Evolutionary conservation across 306 rosid genomes (phyloP).

Genomic region (Cicer chorassanicum): DNA sequence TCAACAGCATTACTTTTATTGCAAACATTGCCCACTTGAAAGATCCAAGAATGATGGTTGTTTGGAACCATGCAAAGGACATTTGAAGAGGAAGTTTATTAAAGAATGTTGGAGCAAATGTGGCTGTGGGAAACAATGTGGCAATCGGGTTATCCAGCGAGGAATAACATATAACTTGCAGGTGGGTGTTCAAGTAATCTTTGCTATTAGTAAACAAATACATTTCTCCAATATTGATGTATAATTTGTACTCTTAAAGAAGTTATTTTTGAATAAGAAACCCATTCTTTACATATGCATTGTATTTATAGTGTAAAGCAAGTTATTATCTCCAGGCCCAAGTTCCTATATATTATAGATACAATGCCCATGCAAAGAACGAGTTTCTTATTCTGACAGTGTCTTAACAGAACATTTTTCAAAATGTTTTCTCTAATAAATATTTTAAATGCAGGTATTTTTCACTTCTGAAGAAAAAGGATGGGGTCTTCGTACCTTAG

Average conservation of each 20-base stretch:
- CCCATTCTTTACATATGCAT: neutral
- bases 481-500: constrained; percentile 93
- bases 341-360: constrained; percentile 1
- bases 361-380: neutral
- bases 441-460: constrained; percentile 66
- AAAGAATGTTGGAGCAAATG: constrained; percentile 97
- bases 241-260: constrained; percentile 22
- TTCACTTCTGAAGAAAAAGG: constrained; percentile 84
- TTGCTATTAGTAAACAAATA: constrained; percentile 5
- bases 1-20: constrained; percentile 56
- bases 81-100: constrained; percentile 73
- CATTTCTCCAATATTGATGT: constrained; percentile 16
- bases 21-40: constrained; percentile 84
- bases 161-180: constrained; percentile 81
- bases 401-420: neutral
- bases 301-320: neutral
- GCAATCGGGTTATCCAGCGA: constrained; percentile 86
- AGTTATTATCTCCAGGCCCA: neutral
- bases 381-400: neutral
- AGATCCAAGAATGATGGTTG: constrained; percentile 68
- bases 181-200: constrained; percentile 56
- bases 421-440: constrained; percentile 26
- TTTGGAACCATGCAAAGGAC: constrained; percentile 91
- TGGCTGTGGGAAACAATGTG: constrained; percentile 84
- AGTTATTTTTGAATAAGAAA: neutral